Base-by-base conservation (phyloP, 495 filamentous ascomycete genomes). In the Physcia stellaris region DNA sequence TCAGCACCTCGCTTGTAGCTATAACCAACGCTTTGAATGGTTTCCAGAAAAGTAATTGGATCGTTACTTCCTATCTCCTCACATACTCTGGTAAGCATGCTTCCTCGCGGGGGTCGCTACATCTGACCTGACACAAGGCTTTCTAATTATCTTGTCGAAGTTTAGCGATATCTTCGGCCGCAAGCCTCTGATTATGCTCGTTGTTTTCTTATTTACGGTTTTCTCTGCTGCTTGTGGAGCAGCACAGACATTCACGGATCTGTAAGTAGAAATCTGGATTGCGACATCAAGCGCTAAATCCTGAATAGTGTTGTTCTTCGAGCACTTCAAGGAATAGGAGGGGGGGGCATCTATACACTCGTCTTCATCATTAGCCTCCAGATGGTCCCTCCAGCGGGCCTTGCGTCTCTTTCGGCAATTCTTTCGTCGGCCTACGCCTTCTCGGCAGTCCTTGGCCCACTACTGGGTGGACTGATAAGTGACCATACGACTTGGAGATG, bases 111-210 rank as follows among this genome's bases (percentile, higher is more conserved):
- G n/a, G n/a, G n/a, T n/a, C n/a, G n/a, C n/a, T n/a, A n/a, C n/a
- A n/a, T n/a, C n/a, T n/a, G n/a, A n/a, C n/a, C n/a, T 23, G 24
- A 18, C 35, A 40, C 15, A n/a, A 63, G 69, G 72, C 6, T 72
- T 74, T 29, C 66, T 71, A 27, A 64, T 73, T 34, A 66, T 72
- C 30, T 70, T 71, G 53, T 67, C 72, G 5, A 75, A 73, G 43
- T 34, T 72, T 34, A 77, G 73, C 41, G 72, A 79, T 50, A 66
- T 77, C 12, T 63, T 73, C 23, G 74, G 73, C 10, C 61, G 71
- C 10, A 68, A 68, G 36, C 56, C 62, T 15, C 53, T 67, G 6
- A 44, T 73, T 9, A 52, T 66, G 18, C 48, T 60, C 6, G 53
- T 67, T 17, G 69, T 76, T 52, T 45, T 67, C 22, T 49, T 77